phyloP scores from a whole-genome alignment of 805 yeast species.

The Saturnispora sekii region DNA sequence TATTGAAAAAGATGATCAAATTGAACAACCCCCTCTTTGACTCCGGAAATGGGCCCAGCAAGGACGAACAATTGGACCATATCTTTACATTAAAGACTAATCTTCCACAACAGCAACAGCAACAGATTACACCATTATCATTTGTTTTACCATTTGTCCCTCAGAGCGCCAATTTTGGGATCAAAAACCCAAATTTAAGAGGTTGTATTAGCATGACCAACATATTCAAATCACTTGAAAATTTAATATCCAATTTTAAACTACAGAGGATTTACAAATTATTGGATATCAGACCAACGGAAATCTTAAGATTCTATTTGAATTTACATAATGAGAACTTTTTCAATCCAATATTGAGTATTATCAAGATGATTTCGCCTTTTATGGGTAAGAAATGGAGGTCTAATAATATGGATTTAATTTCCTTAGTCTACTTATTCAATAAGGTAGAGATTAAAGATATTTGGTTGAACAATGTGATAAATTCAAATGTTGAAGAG shows the following conservation, averaged over 20 bases:
- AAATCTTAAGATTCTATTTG: conserved; percentile 45
- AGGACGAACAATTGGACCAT: conserved; percentile 10
- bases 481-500: conserved; percentile 60
- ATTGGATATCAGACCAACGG: conserved; percentile 55
- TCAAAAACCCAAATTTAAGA: conserved; percentile 25
- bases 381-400: conserved; percentile 94
- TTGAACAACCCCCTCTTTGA: conserved; percentile 9
- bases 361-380: conserved; percentile 73
- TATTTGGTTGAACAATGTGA: conserved; percentile 84
- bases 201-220: conserved; percentile 42
- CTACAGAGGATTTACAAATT: conserved; percentile 64
- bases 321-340: conserved; percentile 52
- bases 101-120: too few species aligned
- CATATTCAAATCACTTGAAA: conserved; percentile 45
- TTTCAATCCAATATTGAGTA: conserved; percentile 61
- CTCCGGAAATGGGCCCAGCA: conserved; percentile 7
- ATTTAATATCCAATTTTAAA: conserved; percentile 48
- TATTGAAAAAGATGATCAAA: conserved; percentile 17
- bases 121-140: conserved; percentile 10
- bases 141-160: conserved; percentile 24
- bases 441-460: conserved; percentile 66
- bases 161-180: conserved; percentile 15
- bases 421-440: conserved; percentile 76
- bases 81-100: conserved; percentile 9
- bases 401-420: conserved; percentile 83